Base-by-base conservation (phyloP, 1,284 basidiomycete genomes). In the Ustilago nuda region DNA sequence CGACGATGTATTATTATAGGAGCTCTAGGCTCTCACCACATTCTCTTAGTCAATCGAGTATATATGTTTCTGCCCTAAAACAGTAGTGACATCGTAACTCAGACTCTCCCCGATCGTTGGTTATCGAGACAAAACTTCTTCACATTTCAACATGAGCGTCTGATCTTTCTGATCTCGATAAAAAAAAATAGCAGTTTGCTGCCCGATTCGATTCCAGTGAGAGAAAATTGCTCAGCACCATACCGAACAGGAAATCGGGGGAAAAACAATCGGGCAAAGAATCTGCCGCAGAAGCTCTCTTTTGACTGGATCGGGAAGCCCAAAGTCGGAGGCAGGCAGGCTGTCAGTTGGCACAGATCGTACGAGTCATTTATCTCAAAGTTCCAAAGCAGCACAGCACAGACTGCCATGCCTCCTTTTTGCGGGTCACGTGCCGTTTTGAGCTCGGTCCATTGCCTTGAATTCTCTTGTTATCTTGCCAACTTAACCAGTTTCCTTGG, bases 371-470 rank as follows among this genome's bases (percentile, higher is more conserved):
- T 52, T 52, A 4, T 52, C 33, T 41, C 39, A 27, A 27, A 3
- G 23, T 27, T 41, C 39, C 15, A 13, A 41, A 41, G 17, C 39
- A 6, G 3, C 39, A 41, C 39, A 12, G 39, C 39, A 41, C 17
- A 48, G 5, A 48, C 46, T 2, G 11, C 3, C 19, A 17, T 5
- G 7, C 11, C 8, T 32, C 30, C 30, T 50, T 50, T 50, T 50
- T 4, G 0, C 3, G 23, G 23, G 23, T 27, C 23, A 27, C 23
- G 23, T 27, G 23, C 23, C 23, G 15, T 41, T 19, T 55, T 39
- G 36, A 37, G 55, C 55, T 56, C 55, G 55, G 55, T 46, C 56
- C 43, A 36, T 48, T 48, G 12, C 45, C 45, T 23, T 19, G 8
- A 50, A 50, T 30, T 32, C 48, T 13, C 30, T 32, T 39, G 19